These are phyloP conservation scores for Vickermania ingenoplastis DNA, from an alignment of 208 protist species.

Conservation along the genomic window DNA sequence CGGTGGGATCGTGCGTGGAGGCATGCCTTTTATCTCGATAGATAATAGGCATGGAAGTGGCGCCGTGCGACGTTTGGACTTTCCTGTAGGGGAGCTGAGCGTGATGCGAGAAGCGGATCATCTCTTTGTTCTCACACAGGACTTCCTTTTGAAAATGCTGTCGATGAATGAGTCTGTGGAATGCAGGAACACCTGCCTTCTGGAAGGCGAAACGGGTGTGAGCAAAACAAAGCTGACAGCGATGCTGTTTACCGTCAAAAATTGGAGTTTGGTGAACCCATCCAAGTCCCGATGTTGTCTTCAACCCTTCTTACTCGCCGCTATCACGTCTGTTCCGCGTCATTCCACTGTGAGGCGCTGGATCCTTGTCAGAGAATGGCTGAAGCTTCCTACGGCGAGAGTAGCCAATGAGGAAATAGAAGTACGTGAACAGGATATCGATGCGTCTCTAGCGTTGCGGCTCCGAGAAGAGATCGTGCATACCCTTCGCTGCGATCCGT, in stretches of 20 bases:
- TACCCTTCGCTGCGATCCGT: not conserved
- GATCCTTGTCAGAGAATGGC: not conserved
- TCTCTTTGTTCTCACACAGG: not conserved
- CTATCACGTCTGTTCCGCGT: not conserved
- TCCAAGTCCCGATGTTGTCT: not conserved
- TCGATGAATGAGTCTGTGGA: not conserved
- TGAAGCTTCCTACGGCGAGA: not conserved
- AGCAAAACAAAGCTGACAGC: slow-evolving; percentile 1
- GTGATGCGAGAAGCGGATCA: not conserved
- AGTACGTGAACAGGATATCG: not conserved
- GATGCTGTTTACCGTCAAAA: not conserved
- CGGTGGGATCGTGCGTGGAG: too few species aligned
- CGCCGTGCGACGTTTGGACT: too few species aligned
- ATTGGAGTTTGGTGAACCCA: not conserved
- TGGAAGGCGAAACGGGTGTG: slow-evolving; percentile 1
- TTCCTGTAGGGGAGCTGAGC: too few species aligned
- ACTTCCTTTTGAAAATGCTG: slow-evolving; percentile 2
- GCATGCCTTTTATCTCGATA: too few species aligned
- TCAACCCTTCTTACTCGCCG: too few species aligned
- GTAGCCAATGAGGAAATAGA: not conserved
- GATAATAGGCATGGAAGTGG: too few species aligned
- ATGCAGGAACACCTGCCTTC: not conserved
- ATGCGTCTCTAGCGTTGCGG: not conserved
- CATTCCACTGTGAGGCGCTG: not conserved
- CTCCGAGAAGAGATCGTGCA: not conserved